These are phyloP conservation scores for Xylaria curta DNA, from an alignment of 495 filamentous ascomycete species.

Conservation along the genomic window DNA sequence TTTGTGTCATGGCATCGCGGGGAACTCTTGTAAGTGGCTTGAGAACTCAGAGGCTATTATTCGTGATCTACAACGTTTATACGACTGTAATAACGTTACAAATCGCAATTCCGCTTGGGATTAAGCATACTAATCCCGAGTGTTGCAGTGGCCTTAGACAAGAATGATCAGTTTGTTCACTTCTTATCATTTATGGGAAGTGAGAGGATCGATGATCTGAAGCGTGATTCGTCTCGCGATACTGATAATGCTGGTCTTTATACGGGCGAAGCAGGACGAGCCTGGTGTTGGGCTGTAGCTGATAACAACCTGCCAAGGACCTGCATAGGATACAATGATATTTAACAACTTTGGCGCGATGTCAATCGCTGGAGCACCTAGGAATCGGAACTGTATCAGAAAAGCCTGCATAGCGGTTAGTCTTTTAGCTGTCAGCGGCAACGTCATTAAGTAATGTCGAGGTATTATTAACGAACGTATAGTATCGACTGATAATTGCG, in stretches of 20 bases:
- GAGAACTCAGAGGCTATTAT: background rate
- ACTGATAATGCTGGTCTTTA: conserved; percentile 27
- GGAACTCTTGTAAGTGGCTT: conserved; percentile 53
- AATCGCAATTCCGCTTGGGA: background rate
- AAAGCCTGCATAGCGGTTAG: background rate
- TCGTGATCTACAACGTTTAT: no score
- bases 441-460: background rate
- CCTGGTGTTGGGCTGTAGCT: conserved; percentile 35
- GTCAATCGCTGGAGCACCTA: no score
- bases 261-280: conserved; percentile 35
- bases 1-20: conserved; percentile 69
- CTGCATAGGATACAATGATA: conserved; percentile 39
- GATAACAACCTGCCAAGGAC: conserved; percentile 12
- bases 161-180: conserved; percentile 25
- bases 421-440: background rate
- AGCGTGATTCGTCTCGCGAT: conserved; percentile 1
- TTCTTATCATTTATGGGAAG: conserved; percentile 34
- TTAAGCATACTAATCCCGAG: background rate
- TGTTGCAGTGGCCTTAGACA: conserved; percentile 37
- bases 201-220: conserved; percentile 25
- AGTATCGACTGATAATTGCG: background rate
- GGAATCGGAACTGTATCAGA: no score
- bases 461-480: background rate
- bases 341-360: conserved; percentile 3
- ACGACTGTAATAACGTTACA: no score